These are phyloP conservation scores for Irpex sp. DNA, from an alignment of 1,284 basidiomycete species.

Conservation along the genomic window DNA sequence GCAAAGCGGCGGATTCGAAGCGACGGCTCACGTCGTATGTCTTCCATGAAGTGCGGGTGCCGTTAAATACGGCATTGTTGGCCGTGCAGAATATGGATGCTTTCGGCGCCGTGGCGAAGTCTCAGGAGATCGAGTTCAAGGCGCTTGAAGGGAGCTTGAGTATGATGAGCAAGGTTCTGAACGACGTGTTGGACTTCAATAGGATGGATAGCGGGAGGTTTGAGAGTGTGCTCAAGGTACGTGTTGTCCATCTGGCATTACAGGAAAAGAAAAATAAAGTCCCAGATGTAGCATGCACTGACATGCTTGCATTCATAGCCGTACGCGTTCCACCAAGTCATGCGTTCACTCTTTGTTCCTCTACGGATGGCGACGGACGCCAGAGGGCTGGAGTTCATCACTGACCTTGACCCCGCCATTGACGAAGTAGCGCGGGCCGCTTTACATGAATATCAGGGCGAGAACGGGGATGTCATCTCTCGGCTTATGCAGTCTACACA, in stretches of 20 bases:
- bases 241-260: not conserved
- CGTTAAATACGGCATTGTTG: slow-evolving; percentile 85
- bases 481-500: slow-evolving; percentile 39
- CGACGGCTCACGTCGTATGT: slow-evolving; percentile 72
- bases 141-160: slow-evolving; percentile 80
- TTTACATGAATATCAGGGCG: slow-evolving; percentile 55
- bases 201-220: slow-evolving; percentile 82
- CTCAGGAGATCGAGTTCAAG: slow-evolving; percentile 78
- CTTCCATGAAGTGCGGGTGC: slow-evolving; percentile 67
- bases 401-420: slow-evolving; percentile 70
- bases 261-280: not conserved
- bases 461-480: slow-evolving; percentile 37
- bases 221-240: slow-evolving; percentile 61
- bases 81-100: slow-evolving; percentile 91
- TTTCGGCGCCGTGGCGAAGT: slow-evolving; percentile 55
- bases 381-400: slow-evolving; percentile 64
- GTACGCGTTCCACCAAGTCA: slow-evolving; percentile 81
- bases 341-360: slow-evolving; percentile 77
- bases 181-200: slow-evolving; percentile 82
- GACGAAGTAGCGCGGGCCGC: slow-evolving; percentile 62
- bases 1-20: slow-evolving; percentile 77
- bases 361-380: slow-evolving; percentile 74
- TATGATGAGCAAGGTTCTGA: slow-evolving; percentile 90
- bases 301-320: slow-evolving; percentile 39
- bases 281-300: not conserved